These are phyloP conservation scores for Tylopilus sp. DNA, from an alignment of 768 basidiomycete genomes.

Conservation along the genomic window DNA sequence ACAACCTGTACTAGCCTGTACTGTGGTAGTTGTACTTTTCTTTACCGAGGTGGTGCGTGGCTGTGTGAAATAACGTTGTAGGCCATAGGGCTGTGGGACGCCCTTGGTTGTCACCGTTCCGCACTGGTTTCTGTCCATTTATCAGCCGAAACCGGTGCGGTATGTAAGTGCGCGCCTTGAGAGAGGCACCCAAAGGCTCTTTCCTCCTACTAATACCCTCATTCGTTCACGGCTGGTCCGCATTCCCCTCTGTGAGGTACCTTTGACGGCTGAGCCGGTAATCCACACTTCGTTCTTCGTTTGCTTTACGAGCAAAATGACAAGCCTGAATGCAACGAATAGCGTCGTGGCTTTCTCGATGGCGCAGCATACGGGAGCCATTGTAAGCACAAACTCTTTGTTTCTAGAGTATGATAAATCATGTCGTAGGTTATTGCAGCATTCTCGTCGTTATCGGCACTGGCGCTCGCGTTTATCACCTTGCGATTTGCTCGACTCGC, in stretches of 20 bases:
- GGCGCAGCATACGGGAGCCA: slow-evolving; percentile 11
- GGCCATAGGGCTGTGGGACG: slow-evolving; percentile 2
- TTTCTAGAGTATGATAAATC: neutral
- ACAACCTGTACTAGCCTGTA: neutral
- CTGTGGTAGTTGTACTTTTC: neutral
- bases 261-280: slow-evolving; percentile 24
- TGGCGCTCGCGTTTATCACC: slow-evolving; percentile 50
- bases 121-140: slow-evolving; percentile 8
- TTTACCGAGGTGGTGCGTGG: too few relatives aligned
- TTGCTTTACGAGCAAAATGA: slow-evolving; percentile 1
- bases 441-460: slow-evolving; percentile 52
- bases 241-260: slow-evolving; percentile 31
- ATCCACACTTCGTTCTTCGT: slow-evolving; percentile 4
- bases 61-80: neutral
- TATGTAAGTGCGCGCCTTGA: neutral
- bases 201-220: slow-evolving; percentile 13
- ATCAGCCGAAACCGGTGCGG: neutral
- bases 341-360: slow-evolving; percentile 2
- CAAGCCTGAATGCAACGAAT: slow-evolving; percentile 4
- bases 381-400: slow-evolving; percentile 16
- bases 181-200: neutral
- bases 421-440: slow-evolving; percentile 40
- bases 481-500: slow-evolving; percentile 48
- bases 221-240: slow-evolving; percentile 33
- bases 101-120: slow-evolving; percentile 18